Base-by-base conservation (phyloP, 2,329 filamentous ascomycete species). In the Decorospora gaudefroyi region DNA sequence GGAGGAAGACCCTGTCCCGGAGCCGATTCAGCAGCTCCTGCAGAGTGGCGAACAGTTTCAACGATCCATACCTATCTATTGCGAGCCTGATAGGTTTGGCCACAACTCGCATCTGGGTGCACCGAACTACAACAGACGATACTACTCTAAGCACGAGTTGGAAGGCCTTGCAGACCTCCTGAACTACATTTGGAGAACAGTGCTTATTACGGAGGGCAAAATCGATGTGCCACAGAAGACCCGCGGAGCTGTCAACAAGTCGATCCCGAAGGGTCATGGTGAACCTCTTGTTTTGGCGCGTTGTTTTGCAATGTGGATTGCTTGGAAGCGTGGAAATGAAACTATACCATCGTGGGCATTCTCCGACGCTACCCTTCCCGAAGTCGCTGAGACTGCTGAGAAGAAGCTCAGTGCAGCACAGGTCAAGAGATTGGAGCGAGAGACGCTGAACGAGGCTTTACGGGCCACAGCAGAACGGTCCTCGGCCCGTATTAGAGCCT, bases 271-370 rank as follows among this genome's bases (percentile, higher is more conserved):
- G 65, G 76, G 76, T 19, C 72, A 78, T 44, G 79, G 79, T 23
- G 82, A 86, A 42, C 81, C 83, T 4, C 65, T 85, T n/a, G 76
- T 81, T 19, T 68, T 80, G 22, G 78, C 82, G 42, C 77, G 78
- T 54, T 77, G 70, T 11, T 85, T 86, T 53, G 83, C 81, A 4
- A 73, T 84, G 43, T 86, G 83, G 83, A 77, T 80, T 44, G 80
- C 83, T 3, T 86, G 83, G 83, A 86, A 86, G 63, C 78, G 80
- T 41, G 83, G 83, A 8, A 84, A 85, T 58, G 81, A 84, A 51
- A 72, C 72, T 43, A 79, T 83, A 33, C 81, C 82, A 19, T 72
- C 77, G 30, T 86, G 83, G 83, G 82, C 82, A 27, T 74, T 79
- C 42, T 79, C 79, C 2, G 80, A 83, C 53, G 75, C 75, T 31